Base-by-base conservation (phyloP, 1,284 basidiomycete genomes). In the Amylostereum areolatum region DNA sequence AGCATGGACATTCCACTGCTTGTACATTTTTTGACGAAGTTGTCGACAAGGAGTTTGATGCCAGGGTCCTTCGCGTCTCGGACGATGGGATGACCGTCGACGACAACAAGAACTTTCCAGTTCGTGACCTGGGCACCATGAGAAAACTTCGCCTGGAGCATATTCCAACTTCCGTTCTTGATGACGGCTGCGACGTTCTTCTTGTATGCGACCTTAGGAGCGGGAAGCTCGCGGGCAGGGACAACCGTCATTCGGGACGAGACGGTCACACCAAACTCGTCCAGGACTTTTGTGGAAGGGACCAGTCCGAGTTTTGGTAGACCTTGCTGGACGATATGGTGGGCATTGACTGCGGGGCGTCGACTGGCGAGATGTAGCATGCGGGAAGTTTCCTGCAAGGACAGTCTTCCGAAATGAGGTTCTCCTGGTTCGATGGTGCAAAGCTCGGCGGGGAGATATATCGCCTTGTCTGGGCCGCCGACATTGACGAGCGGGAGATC, bases 321-420 rank as follows among this genome's bases (percentile, higher is more conserved):
- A 0, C 85, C 86, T 27, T 75, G 62, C 33, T 72, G 63, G 10
- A 78, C 67, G 55, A 89, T 86, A 8, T 72, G 55, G 28, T 71
- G 64, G 0, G 80, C 81, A 55, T 87, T 89, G 50, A 71, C 59
- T 0, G 60, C 63, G 0, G 85, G 86, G 1, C 69, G 70, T 31
- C 81, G 80, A 62, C 80, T 81, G 0, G 85, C 85, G 43, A 69
- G 67, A 30, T 66, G 67, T 51, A 88, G 82, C 85, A 89, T 87
- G n/a, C 69, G 60, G 0, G 74, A 66, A 0, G 82, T 85, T 54
- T 84, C 78, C 4, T 61, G 66, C 8, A 73, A 72, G 50, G 63
- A 70, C 2, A 86, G 74, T 51, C 71, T 77, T 5, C 75, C 80
- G 29, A 69, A 65, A 57, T 75, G 83, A 0, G 78, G 65, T 49